A percentile compares a stretch with the other conserved stretches of the same genome.
phyloP scores from a whole-genome alignment of 371 early-diverging fungal species.

The Apophysomyces variabilis region DNA sequence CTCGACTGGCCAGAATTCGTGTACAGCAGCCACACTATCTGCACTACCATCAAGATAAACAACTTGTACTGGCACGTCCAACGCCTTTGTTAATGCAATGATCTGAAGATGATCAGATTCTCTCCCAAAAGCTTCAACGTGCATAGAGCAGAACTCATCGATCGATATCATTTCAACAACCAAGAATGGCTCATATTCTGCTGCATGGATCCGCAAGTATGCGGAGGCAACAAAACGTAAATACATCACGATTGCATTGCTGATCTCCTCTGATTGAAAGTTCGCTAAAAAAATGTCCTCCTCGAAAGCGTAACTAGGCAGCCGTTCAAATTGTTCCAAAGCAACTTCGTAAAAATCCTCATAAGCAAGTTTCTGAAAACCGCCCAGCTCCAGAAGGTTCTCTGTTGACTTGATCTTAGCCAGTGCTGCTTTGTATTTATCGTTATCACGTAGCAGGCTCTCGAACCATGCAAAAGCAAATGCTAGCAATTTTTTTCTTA shows the following conservation, averaged over 20 bases:
- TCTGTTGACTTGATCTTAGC: conserved; percentile 47
- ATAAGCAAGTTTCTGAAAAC: conserved; percentile 64
- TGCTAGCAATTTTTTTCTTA: conserved; percentile 38
- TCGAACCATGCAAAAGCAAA: conserved; percentile 76
- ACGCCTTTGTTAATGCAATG: conserved; percentile 64
- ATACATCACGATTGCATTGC: conserved; percentile 73
- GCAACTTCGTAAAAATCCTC: conserved; percentile 70
- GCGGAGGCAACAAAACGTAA: conserved; percentile 71
- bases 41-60: conserved; percentile 68
- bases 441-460: conserved; percentile 41
- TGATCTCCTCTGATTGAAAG: conserved; percentile 66
- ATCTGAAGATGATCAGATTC: conserved; percentile 77
- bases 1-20: conserved; percentile 57
- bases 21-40: conserved; percentile 52
- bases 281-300: conserved; percentile 53
- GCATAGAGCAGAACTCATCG: conserved; percentile 65
- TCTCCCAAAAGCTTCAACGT: conserved; percentile 75
- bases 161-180: conserved; percentile 64
- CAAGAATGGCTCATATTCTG: conserved; percentile 71
- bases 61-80: conserved; percentile 63
- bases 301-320: conserved; percentile 36
- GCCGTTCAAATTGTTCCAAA: conserved; percentile 43
- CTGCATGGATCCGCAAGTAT: conserved; percentile 63
- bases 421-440: conserved; percentile 37
- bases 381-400: conserved; percentile 52